A percentile compares a stretch with the other conserved stretches of the same genome.
Conservation (phyloP, 2,329 filamentous ascomycete genomes). For the Alternaria sp. region DNA sequence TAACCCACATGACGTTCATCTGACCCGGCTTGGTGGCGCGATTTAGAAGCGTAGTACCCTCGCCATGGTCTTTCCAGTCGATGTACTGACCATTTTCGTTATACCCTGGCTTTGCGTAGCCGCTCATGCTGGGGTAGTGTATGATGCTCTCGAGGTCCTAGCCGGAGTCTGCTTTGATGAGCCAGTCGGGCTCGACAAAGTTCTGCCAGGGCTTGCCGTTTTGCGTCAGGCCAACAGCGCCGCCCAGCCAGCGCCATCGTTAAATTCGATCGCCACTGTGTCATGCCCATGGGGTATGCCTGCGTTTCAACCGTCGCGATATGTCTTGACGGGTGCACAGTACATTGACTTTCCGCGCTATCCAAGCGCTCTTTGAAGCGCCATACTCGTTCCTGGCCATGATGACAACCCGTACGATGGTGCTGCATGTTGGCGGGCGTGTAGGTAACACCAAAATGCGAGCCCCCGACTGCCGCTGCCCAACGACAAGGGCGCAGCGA, state of each 20-base stretch:
- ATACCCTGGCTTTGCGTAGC: slow-evolving; percentile 6
- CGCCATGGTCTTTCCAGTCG: background rate
- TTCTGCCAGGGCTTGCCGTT: slow-evolving; percentile 10
- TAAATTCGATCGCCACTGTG: slow-evolving; percentile 9
- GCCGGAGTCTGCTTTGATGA: background rate
- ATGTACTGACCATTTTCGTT: background rate
- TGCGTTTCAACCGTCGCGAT: slow-evolving; percentile 13
- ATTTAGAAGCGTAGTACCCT: background rate
- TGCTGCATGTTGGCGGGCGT: too few species aligned
- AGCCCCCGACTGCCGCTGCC: background rate
- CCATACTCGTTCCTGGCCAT: background rate
- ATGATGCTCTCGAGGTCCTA: slow-evolving; percentile 6
- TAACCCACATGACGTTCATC: slow-evolving; percentile 1
- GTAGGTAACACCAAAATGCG: background rate
- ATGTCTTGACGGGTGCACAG: background rate
- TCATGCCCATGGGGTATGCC: slow-evolving; percentile 5
- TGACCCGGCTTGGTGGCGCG: slow-evolving; percentile 1
- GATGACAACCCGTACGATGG: too few species aligned
- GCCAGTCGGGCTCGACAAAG: slow-evolving; percentile 6
- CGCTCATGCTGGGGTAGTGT: background rate
- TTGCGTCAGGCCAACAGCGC: slow-evolving; percentile 5
- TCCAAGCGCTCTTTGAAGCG: slow-evolving; percentile 3
- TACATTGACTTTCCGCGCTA: background rate
- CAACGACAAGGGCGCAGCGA: background rate
- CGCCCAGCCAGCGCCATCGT: slow-evolving; percentile 3